These are phyloP conservation scores for Diversispora eburnea DNA, from an alignment of 192 early-diverging fungal genomes.

Conservation along the genomic window DNA sequence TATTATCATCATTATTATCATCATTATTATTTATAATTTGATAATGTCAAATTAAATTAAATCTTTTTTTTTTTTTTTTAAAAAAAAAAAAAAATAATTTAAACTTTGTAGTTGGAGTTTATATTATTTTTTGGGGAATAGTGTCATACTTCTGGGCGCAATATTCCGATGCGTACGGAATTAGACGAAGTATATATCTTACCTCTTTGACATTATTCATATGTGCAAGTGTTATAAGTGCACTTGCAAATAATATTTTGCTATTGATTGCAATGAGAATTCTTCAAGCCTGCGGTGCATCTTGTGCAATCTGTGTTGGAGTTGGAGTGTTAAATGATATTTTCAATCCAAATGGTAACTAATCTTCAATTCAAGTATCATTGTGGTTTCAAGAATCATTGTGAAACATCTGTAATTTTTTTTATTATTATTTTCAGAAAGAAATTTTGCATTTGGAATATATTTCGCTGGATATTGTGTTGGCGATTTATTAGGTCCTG, in stretches of 20 bases:
- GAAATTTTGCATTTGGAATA: slow-evolving; percentile 37
- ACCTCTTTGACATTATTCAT: slow-evolving; percentile 38
- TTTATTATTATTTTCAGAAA: slow-evolving; percentile 24
- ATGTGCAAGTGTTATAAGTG: slow-evolving; percentile 34
- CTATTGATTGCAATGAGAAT: slow-evolving; percentile 39
- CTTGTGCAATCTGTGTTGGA: slow-evolving; percentile 34
- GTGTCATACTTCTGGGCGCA: slow-evolving; percentile 38
- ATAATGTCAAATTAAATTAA: too few relatives aligned
- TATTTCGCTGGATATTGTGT: slow-evolving; percentile 36
- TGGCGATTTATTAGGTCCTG: slow-evolving; percentile 39
- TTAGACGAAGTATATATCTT: slow-evolving; percentile 38
- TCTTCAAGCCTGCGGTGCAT: slow-evolving; percentile 39
- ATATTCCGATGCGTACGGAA: slow-evolving; percentile 35
- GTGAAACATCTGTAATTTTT: too few relatives aligned
- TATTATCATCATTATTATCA: not conserved
- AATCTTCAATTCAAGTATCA: too few relatives aligned
- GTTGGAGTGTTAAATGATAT: slow-evolving; percentile 39
- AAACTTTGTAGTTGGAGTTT: slow-evolving; percentile 7
- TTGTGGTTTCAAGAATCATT: too few relatives aligned
- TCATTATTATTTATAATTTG: not conserved
- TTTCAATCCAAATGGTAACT: slow-evolving; percentile 13
- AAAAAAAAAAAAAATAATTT: too few relatives aligned
- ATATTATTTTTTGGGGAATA: not conserved
- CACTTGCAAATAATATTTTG: slow-evolving; percentile 35
- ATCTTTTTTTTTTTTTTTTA: not conserved